Percentiles rank a stretch among this genome's conserved stretches.
Evolutionary conservation across 225 moss, liverwort and hornwort species (phyloP).

Genomic region (Pseudisothecium myosuroides): DNA sequence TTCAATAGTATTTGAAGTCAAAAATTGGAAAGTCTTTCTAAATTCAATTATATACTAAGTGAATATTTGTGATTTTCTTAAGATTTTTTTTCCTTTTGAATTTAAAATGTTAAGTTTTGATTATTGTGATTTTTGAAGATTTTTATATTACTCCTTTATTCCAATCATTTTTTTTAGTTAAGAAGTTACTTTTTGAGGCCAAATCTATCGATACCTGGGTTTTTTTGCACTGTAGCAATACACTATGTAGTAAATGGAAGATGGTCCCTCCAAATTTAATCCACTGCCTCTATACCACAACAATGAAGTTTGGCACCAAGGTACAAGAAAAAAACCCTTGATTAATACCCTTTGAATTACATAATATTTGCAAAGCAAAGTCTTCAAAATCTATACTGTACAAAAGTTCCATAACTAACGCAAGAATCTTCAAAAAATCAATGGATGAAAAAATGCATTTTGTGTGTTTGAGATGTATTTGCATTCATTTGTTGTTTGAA

Average conservation of each 20-base stretch:
- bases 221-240: no score
- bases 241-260: no score
- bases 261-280: no score
- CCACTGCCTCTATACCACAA: no score
- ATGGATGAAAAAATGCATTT: neutral
- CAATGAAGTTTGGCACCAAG: no score
- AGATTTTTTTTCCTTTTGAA: accelerated
- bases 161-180: accelerated
- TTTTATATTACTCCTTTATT: neutral
- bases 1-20: neutral
- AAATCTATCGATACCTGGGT: no score
- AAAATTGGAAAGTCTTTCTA: neutral
- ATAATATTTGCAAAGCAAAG: neutral
- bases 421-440: neutral
- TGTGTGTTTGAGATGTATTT: accelerated
- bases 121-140: no score
- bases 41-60: no score
- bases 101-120: neutral
- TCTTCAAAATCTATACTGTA: neutral
- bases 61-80: neutral
- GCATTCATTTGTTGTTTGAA: neutral
- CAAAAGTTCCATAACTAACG: accelerated
- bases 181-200: neutral
- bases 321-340: no score
- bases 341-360: neutral